Base-by-base conservation (phyloP, 106 monocot genomes). In the Platanthera zijinensis region DNA sequence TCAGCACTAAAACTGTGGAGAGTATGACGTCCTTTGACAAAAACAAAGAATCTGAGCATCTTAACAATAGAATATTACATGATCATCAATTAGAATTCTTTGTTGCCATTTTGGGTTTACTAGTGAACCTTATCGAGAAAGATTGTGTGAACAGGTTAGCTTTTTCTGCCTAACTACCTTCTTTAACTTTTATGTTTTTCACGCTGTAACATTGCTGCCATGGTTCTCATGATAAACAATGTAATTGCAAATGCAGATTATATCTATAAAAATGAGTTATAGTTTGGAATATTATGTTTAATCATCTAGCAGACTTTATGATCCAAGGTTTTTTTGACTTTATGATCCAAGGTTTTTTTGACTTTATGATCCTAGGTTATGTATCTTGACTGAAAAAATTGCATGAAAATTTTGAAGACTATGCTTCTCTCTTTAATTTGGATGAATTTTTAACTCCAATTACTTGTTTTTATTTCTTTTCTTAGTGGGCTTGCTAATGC, bases 101-200 rank as follows among this genome's bases (percentile, higher is more conserved):
- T 71, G 99, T 99, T 74, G 94, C 90, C 71, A 94, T 99, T 73
- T 85, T 99, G 85, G 99, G 99, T 50, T 90, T 99, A 81, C 88
- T 99, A 73, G 99, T 99, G 46, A 99, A 99, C 83, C 88, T 99
- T 81, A 94, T 99, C 50, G 99, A 99, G 87, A 99, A 94, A 77
- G 99, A 99, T 76, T 87, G 81, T 78, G 79, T 49, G 71, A 99
- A 99, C 84, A 99, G 99, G 99, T 93, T 78, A 68, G 72, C 51
- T 72, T 72, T 72, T 19, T 50, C 0, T 72, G 45, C 72, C 51
- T 21, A 50, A 72, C 21, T 0, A 22, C 51, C 51, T 51, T 51
- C 50, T 50, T 68, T 72, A 66, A 46, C 4, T 70, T 47, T 48
- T 70, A 47, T 10, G 21, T n/a, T 50, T 72, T 72, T 72, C 39